Evolutionary conservation across 495 filamentous ascomycete genomes (phyloP).

Genomic region (Talaromyces trachyspermus): DNA sequence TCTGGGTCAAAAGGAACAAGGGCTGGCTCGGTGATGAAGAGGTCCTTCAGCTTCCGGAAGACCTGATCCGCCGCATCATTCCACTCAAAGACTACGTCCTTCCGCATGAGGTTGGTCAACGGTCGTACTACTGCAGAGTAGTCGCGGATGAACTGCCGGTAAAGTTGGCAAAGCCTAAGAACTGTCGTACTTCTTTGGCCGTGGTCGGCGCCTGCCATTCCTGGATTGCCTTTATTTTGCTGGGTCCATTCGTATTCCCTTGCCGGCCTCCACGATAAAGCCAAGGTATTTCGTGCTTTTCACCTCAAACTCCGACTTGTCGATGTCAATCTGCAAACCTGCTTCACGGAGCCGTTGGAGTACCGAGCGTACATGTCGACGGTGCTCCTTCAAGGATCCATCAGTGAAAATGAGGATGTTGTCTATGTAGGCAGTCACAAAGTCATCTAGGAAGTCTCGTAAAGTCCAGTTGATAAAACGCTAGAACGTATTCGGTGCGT

Average conservation of each 20-base stretch:
- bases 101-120: constrained; percentile 12
- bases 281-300: constrained; percentile 16
- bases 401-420: constrained; percentile 22
- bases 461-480: constrained; percentile 1
- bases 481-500: constrained; percentile 3
- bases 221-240: constrained; percentile 20
- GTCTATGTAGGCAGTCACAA: constrained; percentile 23
- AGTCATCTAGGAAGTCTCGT: constrained; percentile 20
- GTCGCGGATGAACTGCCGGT: constrained; percentile 20
- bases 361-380: constrained; percentile 15
- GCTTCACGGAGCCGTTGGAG: constrained; percentile 12
- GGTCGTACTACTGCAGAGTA: constrained; percentile 14
- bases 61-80: constrained; percentile 60
- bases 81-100: constrained; percentile 11
- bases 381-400: constrained; percentile 12
- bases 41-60: constrained; percentile 54
- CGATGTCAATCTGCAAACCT: constrained; percentile 18
- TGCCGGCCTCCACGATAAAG: constrained; percentile 14
- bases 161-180: constrained; percentile 32
- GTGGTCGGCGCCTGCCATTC: constrained; percentile 15
- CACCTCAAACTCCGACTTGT: constrained; percentile 24
- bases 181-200: constrained; percentile 16
- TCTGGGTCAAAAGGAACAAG: constrained; percentile 18
- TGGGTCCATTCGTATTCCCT: constrained; percentile 17
- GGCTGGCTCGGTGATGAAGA: constrained; percentile 11